Evolutionary conservation across 768 basidiomycete genomes (phyloP).

Genomic region (Serendipita sp.): DNA sequence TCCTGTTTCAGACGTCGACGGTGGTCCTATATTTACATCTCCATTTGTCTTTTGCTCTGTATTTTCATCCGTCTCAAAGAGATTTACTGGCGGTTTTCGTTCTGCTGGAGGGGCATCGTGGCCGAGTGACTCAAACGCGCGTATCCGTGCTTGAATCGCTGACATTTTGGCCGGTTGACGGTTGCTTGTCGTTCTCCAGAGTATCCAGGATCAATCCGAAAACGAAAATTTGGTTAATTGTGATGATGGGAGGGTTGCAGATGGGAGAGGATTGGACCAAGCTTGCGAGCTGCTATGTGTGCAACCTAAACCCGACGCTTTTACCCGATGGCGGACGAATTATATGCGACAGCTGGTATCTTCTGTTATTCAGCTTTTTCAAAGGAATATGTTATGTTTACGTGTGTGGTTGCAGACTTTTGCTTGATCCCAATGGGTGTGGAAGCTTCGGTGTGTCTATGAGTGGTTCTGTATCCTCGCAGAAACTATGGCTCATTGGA

Average conservation of each 20-base stretch:
- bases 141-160: not conserved
- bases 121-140: slow-evolving; percentile 3
- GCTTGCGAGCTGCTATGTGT: no score
- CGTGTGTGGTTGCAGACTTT: slow-evolving; percentile 42
- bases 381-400: not conserved
- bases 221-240: not conserved
- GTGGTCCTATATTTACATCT: not conserved
- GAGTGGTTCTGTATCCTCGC: not conserved
- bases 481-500: not conserved
- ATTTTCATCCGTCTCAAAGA: not conserved
- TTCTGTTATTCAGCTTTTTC: not conserved
- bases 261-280: no score
- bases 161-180: not conserved
- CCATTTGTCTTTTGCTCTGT: not conserved
- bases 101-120: not conserved
- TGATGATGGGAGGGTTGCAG: not conserved
- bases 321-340: slow-evolving; percentile 23
- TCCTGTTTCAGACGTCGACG: not conserved
- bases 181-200: no score
- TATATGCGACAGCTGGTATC: slow-evolving; percentile 66
- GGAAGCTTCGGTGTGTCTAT: slow-evolving; percentile 42
- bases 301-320: not conserved
- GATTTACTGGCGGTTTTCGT: not conserved
- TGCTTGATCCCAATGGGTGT: slow-evolving; percentile 81
- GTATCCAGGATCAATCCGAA: no score